Evolutionary conservation across 106 monocot genomes (phyloP).

Genomic region (Dendrobium catenatum): DNA sequence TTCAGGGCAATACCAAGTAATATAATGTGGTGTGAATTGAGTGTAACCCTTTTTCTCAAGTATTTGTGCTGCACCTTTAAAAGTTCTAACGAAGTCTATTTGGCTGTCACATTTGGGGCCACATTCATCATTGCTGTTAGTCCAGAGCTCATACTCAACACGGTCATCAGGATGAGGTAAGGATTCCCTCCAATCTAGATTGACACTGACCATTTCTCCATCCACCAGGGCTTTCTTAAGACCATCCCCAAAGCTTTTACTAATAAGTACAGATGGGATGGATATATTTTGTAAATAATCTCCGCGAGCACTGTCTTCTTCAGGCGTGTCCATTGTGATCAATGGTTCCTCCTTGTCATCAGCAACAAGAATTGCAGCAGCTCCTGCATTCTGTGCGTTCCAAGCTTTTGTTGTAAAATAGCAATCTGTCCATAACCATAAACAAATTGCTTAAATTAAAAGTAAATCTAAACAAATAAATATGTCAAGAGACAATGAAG

Average conservation of each 20-base stretch:
- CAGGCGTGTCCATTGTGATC: slow-evolving; percentile 77
- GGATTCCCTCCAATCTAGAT: slow-evolving; percentile 79
- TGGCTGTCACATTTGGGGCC: slow-evolving; percentile 75
- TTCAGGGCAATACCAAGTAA: slow-evolving; percentile 84
- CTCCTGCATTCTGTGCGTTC: slow-evolving; percentile 68
- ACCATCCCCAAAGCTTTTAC: slow-evolving; percentile 40
- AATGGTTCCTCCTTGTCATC: slow-evolving; percentile 53
- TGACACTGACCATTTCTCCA: slow-evolving; percentile 54
- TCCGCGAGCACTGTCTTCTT: slow-evolving; percentile 22
- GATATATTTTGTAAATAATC: slow-evolving; percentile 45
- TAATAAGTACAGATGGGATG: slow-evolving; percentile 57
- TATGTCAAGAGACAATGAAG: not conserved
- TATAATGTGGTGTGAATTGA: slow-evolving; percentile 74
- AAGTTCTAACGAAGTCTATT: slow-evolving; percentile 71
- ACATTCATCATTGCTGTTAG: slow-evolving; percentile 81
- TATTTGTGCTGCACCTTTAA: slow-evolving; percentile 70
- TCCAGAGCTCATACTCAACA: slow-evolving; percentile 84
- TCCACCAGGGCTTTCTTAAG: slow-evolving; percentile 55
- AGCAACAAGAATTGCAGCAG: slow-evolving; percentile 58
- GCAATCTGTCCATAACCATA: slow-evolving; percentile 34
- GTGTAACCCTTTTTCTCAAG: slow-evolving; percentile 73
- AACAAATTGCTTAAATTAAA: not conserved
- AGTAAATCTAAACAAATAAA: not conserved
- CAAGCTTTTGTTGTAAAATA: slow-evolving; percentile 64
- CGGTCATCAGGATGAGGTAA: slow-evolving; percentile 81